phyloP scores from a whole-genome alignment of 2,329 filamentous ascomycete species.

The Erysiphe neolycopersici region DNA sequence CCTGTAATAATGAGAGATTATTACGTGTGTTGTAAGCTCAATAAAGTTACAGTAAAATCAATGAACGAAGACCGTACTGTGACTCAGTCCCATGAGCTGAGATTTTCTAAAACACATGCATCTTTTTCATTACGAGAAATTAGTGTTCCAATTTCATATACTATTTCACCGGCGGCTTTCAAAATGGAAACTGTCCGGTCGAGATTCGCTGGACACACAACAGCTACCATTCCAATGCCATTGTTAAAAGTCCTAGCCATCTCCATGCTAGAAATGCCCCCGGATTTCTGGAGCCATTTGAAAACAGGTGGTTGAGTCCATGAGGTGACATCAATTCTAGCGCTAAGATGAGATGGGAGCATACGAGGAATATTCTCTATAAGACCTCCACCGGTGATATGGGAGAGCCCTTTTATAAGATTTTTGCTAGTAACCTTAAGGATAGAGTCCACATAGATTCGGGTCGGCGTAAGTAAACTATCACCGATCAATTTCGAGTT shows the following conservation, averaged over 20 bases:
- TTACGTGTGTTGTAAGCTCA: no score
- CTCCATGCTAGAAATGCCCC: slow-evolving; percentile 48
- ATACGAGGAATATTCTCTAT: slow-evolving; percentile 87
- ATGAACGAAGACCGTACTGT: no score
- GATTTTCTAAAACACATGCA: slow-evolving; percentile 34
- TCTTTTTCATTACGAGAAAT: slow-evolving; percentile 25
- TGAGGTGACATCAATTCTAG: slow-evolving; percentile 47
- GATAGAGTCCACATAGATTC: slow-evolving; percentile 73
- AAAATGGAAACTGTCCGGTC: slow-evolving; percentile 32
- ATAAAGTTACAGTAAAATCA: no score
- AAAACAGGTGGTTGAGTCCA: slow-evolving; percentile 65
- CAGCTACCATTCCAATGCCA: slow-evolving; percentile 80
- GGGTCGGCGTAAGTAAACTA: slow-evolving; percentile 64
- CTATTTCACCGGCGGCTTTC: slow-evolving; percentile 43
- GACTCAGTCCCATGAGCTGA: slow-evolving; percentile 15
- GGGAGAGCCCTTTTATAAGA: slow-evolving; percentile 72
- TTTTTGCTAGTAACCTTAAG: slow-evolving; percentile 35
- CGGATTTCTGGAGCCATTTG: slow-evolving; percentile 51
- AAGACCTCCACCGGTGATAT: slow-evolving; percentile 89
- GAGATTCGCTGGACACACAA: slow-evolving; percentile 40
- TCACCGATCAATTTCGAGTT: slow-evolving; percentile 35
- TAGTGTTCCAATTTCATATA: slow-evolving; percentile 50
- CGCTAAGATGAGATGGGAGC: slow-evolving; percentile 49
- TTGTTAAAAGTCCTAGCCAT: slow-evolving; percentile 90
- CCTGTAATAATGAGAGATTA: no score